Evolutionary conservation across 441 rosid genomes (phyloP), one percentile per base, ranked within the genome.

Genomic region (Gossypium armourianum): DNA sequence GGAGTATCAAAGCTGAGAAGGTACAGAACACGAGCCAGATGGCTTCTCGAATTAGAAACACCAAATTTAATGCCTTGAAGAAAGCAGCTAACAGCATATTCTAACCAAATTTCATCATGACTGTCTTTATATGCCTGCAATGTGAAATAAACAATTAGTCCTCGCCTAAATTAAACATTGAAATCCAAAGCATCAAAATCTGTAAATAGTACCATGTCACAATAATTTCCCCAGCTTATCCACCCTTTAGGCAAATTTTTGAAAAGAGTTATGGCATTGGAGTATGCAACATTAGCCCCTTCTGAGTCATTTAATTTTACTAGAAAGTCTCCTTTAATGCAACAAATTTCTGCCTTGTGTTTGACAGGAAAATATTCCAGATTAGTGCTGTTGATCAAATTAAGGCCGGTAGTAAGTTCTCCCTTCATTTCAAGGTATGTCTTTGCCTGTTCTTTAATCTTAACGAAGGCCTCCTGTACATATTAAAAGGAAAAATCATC

Each of bases 11-110:
- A 95, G 81, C 99, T 95, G 70, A 95, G 93, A 77, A 95, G 97
- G 80, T 87, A 95, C 19, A 95, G 84, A 77, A 95, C 96, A 75
- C 96, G 96, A 70, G 98, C 98, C 60, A 92, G 87, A 83, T 95
- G 97, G 79, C 93, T 92, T 82, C 98, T 85, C 64, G 98, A 91
- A 83, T 91, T 91, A 70, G 99, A 93, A 75, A 92, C 87, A 12
- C 98, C 97, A 79, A 85, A 91, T 85, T 88, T 92, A 77, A 96
- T 91, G 74, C 98, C 99, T 86, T 96, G 98, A 86, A 96, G 99
- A 82, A 92, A 96, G 88, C 97, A 96, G 82, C 90, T 86, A 77
- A 92, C 96, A 53, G 98, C 92, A 81, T 92, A 96, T 83, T 93
- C 99, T 69, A 96, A 86, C 98, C 97, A 96, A 78, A 88, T 87